phyloP scores from a whole-genome alignment of 1,139 yeast species.

The Yamadazyma taylorii region DNA sequence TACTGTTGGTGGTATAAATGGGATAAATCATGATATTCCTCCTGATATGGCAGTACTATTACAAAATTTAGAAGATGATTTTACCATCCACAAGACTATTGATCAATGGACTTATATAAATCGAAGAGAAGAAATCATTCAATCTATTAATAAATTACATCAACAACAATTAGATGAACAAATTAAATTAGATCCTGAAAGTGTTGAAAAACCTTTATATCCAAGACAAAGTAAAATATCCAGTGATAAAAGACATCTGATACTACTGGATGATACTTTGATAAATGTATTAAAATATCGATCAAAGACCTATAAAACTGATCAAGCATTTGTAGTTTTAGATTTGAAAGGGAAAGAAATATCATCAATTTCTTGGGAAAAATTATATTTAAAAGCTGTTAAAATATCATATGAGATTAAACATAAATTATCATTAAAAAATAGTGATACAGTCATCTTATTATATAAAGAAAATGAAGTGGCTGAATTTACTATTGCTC shows the following conservation, averaged over 20 bases:
- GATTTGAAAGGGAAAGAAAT: constrained; percentile 83
- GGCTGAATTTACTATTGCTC: constrained; percentile 79
- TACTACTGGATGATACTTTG: constrained; percentile 55
- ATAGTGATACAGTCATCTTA: constrained; percentile 81
- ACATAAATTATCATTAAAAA: constrained; percentile 66
- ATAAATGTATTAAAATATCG: constrained; percentile 73
- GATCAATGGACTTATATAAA: constrained; percentile 53
- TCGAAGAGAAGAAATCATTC: constrained; percentile 47
- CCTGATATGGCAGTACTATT: constrained; percentile 48
- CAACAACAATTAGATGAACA: constrained; percentile 30
- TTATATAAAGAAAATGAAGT: constrained; percentile 85
- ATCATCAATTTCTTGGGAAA: constrained; percentile 83
- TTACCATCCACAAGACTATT: constrained; percentile 39
- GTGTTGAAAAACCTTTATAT: constrained; percentile 53
- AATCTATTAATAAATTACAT: constrained; percentile 36
- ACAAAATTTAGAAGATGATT: constrained; percentile 46
- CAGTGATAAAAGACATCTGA: constrained; percentile 13
- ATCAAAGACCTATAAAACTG: constrained; percentile 63
- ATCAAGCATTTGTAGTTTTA: constrained; percentile 69
- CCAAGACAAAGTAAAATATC: constrained; percentile 43
- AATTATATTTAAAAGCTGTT: constrained; percentile 77
- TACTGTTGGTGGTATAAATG: constrained; percentile 11
- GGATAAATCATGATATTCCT: constrained; percentile 37
- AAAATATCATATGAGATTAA: constrained; percentile 85
- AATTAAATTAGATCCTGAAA: constrained; percentile 37